Base-by-base conservation (phyloP, 192 early-diverging fungal species). In the Coemansia sp. region DNA sequence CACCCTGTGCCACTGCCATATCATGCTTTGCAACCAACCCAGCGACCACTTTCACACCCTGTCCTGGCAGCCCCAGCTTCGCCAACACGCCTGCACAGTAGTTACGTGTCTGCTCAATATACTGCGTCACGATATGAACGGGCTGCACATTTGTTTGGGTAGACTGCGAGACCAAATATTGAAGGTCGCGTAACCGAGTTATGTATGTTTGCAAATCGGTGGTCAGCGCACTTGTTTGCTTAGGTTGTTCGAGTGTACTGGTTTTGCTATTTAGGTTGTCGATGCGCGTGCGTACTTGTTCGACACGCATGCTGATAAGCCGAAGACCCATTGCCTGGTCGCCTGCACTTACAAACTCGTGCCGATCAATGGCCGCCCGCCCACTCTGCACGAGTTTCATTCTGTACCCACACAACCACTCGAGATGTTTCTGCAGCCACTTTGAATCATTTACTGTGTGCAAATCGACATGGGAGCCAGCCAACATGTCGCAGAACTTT, bases 31-130 rank as follows among this genome's bases (percentile, higher is more conserved):
- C 14, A 1, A 29, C 24, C 15, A 61, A 3, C 17, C 19, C 12
- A 10, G 41, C 15, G 4, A 63, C 12, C 32, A 54, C 32, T 2
- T 54, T 21, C 11, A 3, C 15, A 3, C 32, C 37, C 32, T 9
- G 32, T 1, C 32, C 32, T 6, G 32, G 7, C 6, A 8, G 32
- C 6, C 32, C 32, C 32, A 35, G 4, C 7, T 23, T 49, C 0
- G 37, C 37, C 19, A 63, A 10, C 17, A 21, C 19, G 6, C 32
- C 38, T 35, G 27, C 51, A 15, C 19, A 15, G 35, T 22, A 54
- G 39, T 54, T 41, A 11, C 62, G 52, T 21, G 38, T 41, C 50
- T 63, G 51, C 51, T 63, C 58, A 11, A 60, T 15, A 32, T 15
- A 2, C 21, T 29, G 25, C 24, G 32, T 35, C 6, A 35, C 7